Evolutionary conservation across 1,139 yeast species (phyloP), one percentile per base, ranked within the genome.

Genomic region (Keqinozyma sinolaborantium): DNA sequence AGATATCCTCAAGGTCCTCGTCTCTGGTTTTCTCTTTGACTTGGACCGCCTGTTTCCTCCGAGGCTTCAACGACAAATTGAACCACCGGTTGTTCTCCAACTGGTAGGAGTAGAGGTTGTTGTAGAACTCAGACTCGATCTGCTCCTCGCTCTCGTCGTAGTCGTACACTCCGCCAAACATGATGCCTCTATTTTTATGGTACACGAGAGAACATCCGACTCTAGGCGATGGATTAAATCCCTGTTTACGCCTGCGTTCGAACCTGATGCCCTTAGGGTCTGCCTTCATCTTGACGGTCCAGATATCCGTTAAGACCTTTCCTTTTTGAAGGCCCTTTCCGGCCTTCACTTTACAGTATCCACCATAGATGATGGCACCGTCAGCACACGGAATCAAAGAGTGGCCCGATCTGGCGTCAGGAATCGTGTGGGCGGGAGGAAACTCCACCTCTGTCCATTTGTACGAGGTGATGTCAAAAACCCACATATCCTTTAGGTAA

Each of bases 141-240:
- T 84, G 77, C 55, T 92, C 98, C 56, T 92, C 97, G 23, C 95
- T 90, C 57, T 92, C 98, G 44, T 88, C 96, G 39, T 75, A 84
- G 58, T 92, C 98, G 51, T 77, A 90, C 10, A 92, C 98, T 41
- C 98, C 98, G 25, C 97, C 98, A 62, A 90, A 92, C 53, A 90
- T 53, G 11, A 92, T 75, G 37, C 97, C 97, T 65, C 97, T 78
- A 39, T 94, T 95, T 48, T 88, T 85, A 58, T 92, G 97, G 49
- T 73, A 73, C 3, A 79, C 90, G 78, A 92, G 77, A 3, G 95
- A 82, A 51, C 95, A 85, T 0, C 98, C 98, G n/a, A 86, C 97
- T 48, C 98, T 75, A 14, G 97, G 85, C 4, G 88, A 75, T 3
- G 96, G 96, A 33, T 80, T 87, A 51, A 81, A 83, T 1, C 96